Conservation (phyloP, 768 basidiomycete species). For the Lepiota subincarnata region DNA sequence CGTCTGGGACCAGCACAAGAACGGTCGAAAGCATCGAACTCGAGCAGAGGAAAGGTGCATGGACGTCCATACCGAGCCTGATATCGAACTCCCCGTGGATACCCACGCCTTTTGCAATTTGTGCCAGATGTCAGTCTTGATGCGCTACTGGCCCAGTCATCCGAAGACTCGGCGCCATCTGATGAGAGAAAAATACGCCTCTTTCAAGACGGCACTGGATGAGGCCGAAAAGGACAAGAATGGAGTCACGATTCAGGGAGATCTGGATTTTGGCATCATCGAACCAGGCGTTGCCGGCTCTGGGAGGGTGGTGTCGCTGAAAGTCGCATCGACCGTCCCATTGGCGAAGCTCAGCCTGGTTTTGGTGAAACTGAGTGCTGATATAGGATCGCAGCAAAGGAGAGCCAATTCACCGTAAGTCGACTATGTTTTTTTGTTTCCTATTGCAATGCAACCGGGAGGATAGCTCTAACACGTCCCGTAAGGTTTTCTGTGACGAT, state of each 20-base stretch:
- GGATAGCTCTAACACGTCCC: not conserved
- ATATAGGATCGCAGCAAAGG: not conserved
- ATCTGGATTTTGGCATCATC: constrained; percentile 49
- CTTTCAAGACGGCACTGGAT: constrained; percentile 40
- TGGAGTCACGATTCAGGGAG: constrained; percentile 39
- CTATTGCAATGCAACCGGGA: too few species aligned
- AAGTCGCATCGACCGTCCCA: constrained; percentile 26
- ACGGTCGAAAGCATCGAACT: constrained; percentile 4
- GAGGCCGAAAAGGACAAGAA: constrained; percentile 55
- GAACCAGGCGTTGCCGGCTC: constrained; percentile 27
- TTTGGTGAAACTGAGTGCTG: not conserved
- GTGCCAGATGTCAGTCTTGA: constrained; percentile 23
- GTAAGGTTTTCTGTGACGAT: constrained; percentile 23
- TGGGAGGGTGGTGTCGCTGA: constrained; percentile 18
- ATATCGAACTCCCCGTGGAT: constrained; percentile 16
- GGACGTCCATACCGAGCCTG: constrained; percentile 10
- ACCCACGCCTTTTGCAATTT: constrained; percentile 23
- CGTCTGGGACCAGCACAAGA: constrained; percentile 1
- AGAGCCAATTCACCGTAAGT: constrained; percentile 11
- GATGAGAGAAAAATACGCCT: constrained; percentile 32
- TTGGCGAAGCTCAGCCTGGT: constrained; percentile 25
- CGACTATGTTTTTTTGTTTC: too few species aligned
- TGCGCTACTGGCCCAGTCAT: constrained; percentile 32
- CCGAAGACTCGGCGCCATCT: constrained; percentile 25
- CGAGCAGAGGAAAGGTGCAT: not conserved